Evolutionary conservation across 148 eudicot genomes (phyloP), one percentile per base, ranked within the genome.

Genomic region (Polygonum aviculare): DNA sequence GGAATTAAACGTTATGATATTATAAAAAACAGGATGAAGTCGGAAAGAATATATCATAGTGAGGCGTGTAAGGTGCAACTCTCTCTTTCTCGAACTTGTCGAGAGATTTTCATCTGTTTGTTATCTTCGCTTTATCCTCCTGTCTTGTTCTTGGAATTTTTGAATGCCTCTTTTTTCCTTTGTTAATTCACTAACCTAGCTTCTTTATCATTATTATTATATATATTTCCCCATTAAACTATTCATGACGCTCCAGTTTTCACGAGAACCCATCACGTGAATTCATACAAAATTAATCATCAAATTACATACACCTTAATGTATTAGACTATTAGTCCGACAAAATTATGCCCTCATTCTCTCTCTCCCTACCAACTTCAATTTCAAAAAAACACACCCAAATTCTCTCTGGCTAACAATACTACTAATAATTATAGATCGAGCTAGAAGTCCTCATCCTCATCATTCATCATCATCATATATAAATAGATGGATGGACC

Each of bases 71-170:
- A 33, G 71, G 38, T 65, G 71, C 71, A 65, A 65, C 40, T 67
- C 72, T 65, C 71, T 67, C 72, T 67, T 67, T 67, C 45, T 67
- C 72, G 72, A 67, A 36, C 0, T 36, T 16, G 45, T 67, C 72
- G 72, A 67, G 44, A 67, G 72, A 67, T 67, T 67, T 67, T 45
- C 31, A 26, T 26, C 31, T 26, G 38, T 67, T 45, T 36, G 21
- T 67, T 67, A 67, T 67, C 72, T 67, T 67, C 72, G 38, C 72
- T 67, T 67, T 67, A 67, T 67, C 72, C 72, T 67, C 72, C 72
- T 67, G 72, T 67, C 72, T 67, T 67, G 45, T 67, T 67, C 72
- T 38, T 67, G 21, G 21, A 15, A 35, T 36, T 67, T 67, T 36
- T 60, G 12, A 60, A 22, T 60, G 14, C 67, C 14, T n/a, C 22